Base-by-base conservation (phyloP, 345 rosid species). In the Acer saccharum region DNA sequence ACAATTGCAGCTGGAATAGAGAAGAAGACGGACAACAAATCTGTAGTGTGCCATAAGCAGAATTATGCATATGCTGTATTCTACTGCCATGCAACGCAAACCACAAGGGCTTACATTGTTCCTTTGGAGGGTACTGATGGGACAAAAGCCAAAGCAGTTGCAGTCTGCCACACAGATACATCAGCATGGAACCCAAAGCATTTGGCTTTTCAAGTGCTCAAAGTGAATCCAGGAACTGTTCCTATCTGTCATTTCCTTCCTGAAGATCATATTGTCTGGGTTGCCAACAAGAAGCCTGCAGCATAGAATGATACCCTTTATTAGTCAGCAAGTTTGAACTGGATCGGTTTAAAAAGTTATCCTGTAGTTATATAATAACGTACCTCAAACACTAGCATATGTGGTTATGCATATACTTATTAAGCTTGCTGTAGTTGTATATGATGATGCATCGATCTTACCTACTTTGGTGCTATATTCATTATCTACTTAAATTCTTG, bases 181-280 rank as follows among this genome's bases (percentile, higher is more conserved):
- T 89, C 95, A 29, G 89, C 88, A 27, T 93, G 98, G 94, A 91
- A 93, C 89, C 92, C 95, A 2, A 87, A 86, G 83, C 97, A 93
- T 77, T 80, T 93, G 84, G 93, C 97, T 54, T 93, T 93, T 65
- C 90, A 88, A 83, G 86, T 91, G 20, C 94, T 93, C 48, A 87
- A 91, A 29, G 91, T 93, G 63, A 79, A 88, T 90, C 97, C 93
- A 25, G 97, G 95, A 76, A 86, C 82, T 5, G 76, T 87, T 76
- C 92, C 97, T 3, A 68, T 91, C 76, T 91, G 97, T 81, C 97
- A 92, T 57, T 91, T 92, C 88, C 97, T 92, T 74, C 97, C 97
- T 6, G 88, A 90, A 83, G 90, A 89, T 64, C 93, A 89, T 79
- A 81, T 87, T 43, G 92, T 91, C 69, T 91, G 95, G 95, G 81